Evolutionary conservation across 768 basidiomycete species (phyloP).

Genomic region (Gymnopilus dilepis): DNA sequence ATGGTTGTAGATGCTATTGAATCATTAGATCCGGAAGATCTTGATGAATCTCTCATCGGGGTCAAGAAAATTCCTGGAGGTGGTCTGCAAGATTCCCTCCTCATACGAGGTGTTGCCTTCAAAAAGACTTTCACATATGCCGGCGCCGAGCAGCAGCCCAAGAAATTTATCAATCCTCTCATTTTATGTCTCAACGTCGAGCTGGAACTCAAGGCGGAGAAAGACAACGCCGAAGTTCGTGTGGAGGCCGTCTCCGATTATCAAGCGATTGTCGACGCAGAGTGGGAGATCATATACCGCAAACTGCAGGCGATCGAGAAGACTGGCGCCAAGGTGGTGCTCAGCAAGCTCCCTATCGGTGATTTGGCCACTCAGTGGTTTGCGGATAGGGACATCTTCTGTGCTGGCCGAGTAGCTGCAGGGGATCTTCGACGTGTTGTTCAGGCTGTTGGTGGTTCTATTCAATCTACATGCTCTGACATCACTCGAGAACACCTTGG

Average conservation of each 20-base stretch:
- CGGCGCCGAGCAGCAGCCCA: conserved; percentile 98
- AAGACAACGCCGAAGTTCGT: conserved; percentile 98
- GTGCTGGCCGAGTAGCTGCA: conserved; percentile 92
- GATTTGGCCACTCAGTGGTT: conserved; percentile 99
- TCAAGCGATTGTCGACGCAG: conserved; percentile 98
- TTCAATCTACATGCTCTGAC: conserved; percentile 96
- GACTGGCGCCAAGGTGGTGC: conserved; percentile 95
- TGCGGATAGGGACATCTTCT: conserved; percentile 98
- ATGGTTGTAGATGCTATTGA: conserved; percentile 99
- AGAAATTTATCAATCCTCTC: conserved; percentile 86
- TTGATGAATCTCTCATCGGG: conserved; percentile 95
- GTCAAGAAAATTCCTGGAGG: conserved; percentile 98
- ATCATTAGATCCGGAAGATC: conserved; percentile 88
- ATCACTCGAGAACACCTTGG: conserved; percentile 90
- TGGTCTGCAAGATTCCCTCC: conserved; percentile 93
- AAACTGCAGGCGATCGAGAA: conserved; percentile 96
- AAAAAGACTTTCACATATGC: conserved; percentile 99
- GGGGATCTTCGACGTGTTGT: conserved; percentile 93
- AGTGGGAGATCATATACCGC: conserved; percentile 99
- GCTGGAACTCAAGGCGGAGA: conserved; percentile 97
- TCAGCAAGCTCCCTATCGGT: conserved; percentile 98
- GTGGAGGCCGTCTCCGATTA: conserved; percentile 98
- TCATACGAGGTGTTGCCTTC: conserved; percentile 93
- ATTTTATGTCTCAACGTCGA: conserved; percentile 97
- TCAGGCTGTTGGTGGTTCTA: conserved; percentile 92